Evolutionary conservation across 1,139 yeast species (phyloP), one percentile per base, ranked within the genome.

Genomic region (Protomyces macrosporus): DNA sequence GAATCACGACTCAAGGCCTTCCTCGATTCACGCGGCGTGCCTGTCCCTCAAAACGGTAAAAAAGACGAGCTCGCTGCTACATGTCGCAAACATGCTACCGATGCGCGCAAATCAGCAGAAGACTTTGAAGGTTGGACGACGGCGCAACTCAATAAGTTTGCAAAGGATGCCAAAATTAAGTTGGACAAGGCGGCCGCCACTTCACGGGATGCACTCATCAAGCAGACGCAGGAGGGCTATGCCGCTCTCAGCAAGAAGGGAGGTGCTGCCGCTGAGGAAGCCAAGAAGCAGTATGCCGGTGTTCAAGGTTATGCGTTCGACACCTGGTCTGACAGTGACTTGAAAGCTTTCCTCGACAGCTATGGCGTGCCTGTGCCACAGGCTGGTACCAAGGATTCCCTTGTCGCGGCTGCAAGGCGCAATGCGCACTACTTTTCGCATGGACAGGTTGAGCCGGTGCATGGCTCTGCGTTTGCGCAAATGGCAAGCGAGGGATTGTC

Each of bases 251-350:
- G 69, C 33, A 68, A 69, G 55, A 71, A 71, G 14, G 68, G 70
- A 3, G 73, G 73, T 52, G 53, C 65, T 10, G 68, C 69, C 4
- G 65, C 68, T 14, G 64, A 67, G n/a, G 64, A 67, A 45, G 64
- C 70, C 30, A 69, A 69, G 53, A 68, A 67, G 53, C 71, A 70
- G 62, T 68, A 67, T 64, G 69, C 67, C 35, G 55, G 68, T 14
- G 74, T 71, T 39, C 74, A 75, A 55, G 76, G 76, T 53, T 74
- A 78, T 9, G 71, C 76, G 53, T 80, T 82, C 69, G 77, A 78
- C 55, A 74, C 78, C 42, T 84, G 86, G 84, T 76, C 83, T 32
- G 79, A 78, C 50, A 78, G 80, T 39, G 89, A 85, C 68, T 74
- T 85, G 69, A 78, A 75, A 69, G 76, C 78, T 37, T 85, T 84